Evolutionary conservation across 305 asterid species (phyloP).

Genomic region (Fraxinus paxiana): DNA sequence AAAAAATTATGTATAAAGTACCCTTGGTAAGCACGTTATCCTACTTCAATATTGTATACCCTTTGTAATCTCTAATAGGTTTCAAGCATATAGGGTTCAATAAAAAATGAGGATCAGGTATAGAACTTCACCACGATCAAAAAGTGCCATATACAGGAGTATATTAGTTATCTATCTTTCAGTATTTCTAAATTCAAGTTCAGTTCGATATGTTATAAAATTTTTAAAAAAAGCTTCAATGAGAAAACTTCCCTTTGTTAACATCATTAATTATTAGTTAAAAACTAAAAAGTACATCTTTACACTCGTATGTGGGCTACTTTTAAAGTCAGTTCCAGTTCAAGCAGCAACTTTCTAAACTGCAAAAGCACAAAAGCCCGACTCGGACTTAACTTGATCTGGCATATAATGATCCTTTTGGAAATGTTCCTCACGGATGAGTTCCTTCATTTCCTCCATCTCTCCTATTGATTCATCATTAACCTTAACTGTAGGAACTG

Average conservation of each 20-base stretch:
- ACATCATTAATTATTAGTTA: not conserved
- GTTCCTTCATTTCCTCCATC: not conserved
- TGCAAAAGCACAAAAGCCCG: not conserved
- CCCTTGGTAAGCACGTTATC: not conserved
- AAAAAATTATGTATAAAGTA: not conserved
- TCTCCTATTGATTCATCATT: not conserved
- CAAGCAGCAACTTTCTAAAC: not conserved
- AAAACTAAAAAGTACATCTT: not conserved
- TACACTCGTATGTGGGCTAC: not conserved
- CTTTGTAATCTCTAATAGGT: not conserved
- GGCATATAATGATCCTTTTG: not conserved
- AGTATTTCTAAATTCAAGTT: not conserved
- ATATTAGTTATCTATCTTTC: not conserved
- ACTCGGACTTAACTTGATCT: not conserved
- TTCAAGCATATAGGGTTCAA: not conserved
- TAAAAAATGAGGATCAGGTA: not conserved
- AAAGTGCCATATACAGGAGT: not conserved
- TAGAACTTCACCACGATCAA: not conserved
- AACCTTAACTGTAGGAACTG: not conserved
- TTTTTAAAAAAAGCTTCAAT: not conserved
- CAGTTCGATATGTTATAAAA: not conserved
- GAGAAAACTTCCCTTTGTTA: not conserved
- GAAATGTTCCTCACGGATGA: not conserved
- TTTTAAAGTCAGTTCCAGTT: not conserved
- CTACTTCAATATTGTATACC: not conserved